Percentiles rank a stretch among this genome's conserved stretches.
Conservation (phyloP, 1,284 basidiomycete genomes). For the Chiua sp. region DNA sequence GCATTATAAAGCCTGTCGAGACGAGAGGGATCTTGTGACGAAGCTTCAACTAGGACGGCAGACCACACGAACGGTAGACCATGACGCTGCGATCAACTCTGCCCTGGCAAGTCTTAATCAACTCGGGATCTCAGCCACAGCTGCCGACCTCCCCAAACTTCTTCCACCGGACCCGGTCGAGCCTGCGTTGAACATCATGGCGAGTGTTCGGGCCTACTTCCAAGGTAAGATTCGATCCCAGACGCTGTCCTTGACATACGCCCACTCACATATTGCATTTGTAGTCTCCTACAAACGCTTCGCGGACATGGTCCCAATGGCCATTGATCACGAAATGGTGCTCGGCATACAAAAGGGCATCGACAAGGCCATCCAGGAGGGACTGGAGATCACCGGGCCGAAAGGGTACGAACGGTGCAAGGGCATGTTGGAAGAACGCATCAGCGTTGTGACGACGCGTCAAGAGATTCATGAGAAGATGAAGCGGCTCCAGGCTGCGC, state of each 20-base stretch:
- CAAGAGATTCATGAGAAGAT: slow-evolving; percentile 57
- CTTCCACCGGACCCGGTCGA: slow-evolving; percentile 59
- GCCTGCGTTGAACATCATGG: slow-evolving; percentile 67
- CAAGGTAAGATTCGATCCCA: slow-evolving; percentile 50
- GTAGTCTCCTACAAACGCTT: slow-evolving; percentile 75
- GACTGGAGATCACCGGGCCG: slow-evolving; percentile 43
- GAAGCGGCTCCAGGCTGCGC: slow-evolving; percentile 57
- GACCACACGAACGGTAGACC: neutral
- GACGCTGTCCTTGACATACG: neutral
- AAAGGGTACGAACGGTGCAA: slow-evolving; percentile 42
- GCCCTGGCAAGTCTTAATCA: slow-evolving; percentile 48
- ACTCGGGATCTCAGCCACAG: slow-evolving; percentile 48
- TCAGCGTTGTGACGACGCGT: slow-evolving; percentile 49
- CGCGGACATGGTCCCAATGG: slow-evolving; percentile 63
- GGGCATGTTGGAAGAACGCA: slow-evolving; percentile 60
- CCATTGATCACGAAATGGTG: slow-evolving; percentile 68
- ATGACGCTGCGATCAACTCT: slow-evolving; percentile 5
- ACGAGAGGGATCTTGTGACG: slow-evolving; percentile 34
- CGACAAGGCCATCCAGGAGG: slow-evolving; percentile 51
- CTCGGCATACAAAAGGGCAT: slow-evolving; percentile 47
- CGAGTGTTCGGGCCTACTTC: slow-evolving; percentile 74
- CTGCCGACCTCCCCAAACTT: slow-evolving; percentile 56
- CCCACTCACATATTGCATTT: neutral
- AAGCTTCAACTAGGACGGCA: slow-evolving; percentile 13
- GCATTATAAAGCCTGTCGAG: slow-evolving; percentile 50